These are phyloP conservation scores for Dendrocalamus latiflorus DNA, from an alignment of 202 grass and related monocot species.

Conservation along the genomic window DNA sequence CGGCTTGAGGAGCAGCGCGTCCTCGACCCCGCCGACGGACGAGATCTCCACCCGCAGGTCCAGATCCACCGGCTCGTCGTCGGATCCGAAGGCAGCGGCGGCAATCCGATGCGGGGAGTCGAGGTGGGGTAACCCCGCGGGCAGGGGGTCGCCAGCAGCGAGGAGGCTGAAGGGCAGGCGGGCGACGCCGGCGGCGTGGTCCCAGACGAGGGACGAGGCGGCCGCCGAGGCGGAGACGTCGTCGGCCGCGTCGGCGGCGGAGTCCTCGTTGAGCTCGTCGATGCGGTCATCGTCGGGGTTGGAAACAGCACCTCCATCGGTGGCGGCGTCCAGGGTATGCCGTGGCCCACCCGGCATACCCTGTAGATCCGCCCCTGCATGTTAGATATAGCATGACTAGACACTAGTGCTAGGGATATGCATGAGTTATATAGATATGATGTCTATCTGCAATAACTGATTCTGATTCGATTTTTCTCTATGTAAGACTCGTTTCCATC, in stretches of 20 bases:
- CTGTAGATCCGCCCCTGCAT: no score
- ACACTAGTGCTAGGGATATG: no score
- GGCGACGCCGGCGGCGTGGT: conserved; percentile 70
- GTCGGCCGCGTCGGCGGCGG: conserved; percentile 8
- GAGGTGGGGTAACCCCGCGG: conserved; percentile 13
- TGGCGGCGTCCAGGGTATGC: no score
- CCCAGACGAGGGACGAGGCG: conserved; percentile 55
- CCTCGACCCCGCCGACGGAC: conserved; percentile 65
- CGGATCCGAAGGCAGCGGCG: conserved; percentile 81
- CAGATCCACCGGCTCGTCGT: conserved; percentile 83
- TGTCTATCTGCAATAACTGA: no score
- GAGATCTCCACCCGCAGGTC: conserved; percentile 68
- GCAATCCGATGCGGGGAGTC: conserved; percentile 22
- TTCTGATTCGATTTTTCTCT: no score
- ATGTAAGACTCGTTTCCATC: no score
- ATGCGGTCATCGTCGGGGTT: conserved; percentile 64
- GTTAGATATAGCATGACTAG: no score
- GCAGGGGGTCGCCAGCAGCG: conserved; percentile 1
- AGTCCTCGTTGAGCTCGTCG: conserved; percentile 83
- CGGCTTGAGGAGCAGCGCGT: conserved; percentile 71
- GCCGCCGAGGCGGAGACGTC: conserved; percentile 9
- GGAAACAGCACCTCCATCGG: not conserved
- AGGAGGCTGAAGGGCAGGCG: conserved; percentile 67
- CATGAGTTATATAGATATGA: no score
- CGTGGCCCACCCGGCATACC: no score